Base-by-base conservation (phyloP, 148 eudicot genomes). In the Nepenthes mirabilis region DNA sequence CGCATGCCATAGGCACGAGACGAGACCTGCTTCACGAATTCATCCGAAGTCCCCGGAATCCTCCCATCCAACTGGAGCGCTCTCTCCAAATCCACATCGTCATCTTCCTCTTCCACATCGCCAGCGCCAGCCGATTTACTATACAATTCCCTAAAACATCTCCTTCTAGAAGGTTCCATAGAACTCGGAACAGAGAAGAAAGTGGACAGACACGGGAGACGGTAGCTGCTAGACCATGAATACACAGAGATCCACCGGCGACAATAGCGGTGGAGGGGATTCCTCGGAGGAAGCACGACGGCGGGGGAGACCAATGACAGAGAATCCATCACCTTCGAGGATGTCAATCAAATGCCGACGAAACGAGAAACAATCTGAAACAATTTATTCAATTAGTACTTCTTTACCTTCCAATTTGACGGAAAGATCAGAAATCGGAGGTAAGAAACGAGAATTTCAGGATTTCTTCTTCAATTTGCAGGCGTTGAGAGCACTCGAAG, bases 1-100 rank as follows among this genome's bases (percentile, higher is more conserved):
- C 98, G 88, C 73, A 93, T 93, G 55, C 77, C 85, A 34, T 93
- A 93, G 55, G 98, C 98, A 43, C 98, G 88, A 0, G 98, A 93
- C 37, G 96, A 88, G 10, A 93, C 98, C 69, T 85, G 87, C 68
- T 84, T 76, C 10, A 93, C 88, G 34, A 93, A 88, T 81, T 72
- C 96, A 45, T 88, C 78, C 0, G 96, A 86, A 43, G 67, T 80
- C 34, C 88, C 90, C 1, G 96, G 98, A 13, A 93, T 93, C 10
- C 75, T 79, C 36, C 95, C 96, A 65, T 93, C 98, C 75, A 93
- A 67, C 57, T 72, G 74, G 37, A 93, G 69, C 56, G 98, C 98
- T 75, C 71, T 78, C 60, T 91, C 90, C 43, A 87, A 70, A 54
- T 83, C 94, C 58, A 79, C 84, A 33, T 78, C 79, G 5, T 73